Evolutionary conservation across 1,139 yeast species (phyloP), one percentile per base, ranked within the genome.

Genomic region (Sugiyamaella xylanicola): DNA sequence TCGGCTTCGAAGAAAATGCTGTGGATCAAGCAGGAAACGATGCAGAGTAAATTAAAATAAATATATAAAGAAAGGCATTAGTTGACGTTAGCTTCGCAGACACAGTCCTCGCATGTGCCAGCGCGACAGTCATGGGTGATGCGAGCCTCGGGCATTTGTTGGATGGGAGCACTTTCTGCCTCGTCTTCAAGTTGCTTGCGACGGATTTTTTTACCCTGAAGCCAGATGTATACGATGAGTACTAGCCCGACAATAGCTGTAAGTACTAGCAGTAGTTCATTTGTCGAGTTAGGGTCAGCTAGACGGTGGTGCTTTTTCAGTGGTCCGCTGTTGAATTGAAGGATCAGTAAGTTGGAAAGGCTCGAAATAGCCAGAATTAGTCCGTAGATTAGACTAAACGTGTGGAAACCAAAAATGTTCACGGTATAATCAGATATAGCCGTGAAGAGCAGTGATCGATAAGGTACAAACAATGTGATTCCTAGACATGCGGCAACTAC

Each of bases 321-420:
- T n/a, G 22, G 45, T 21, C 29, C 22, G 41, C 27, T 19, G 11
- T 91, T 97, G 70, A 91, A 73, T 2, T 76, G 74, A 32, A 87
- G 84, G 68, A 89, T 96, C 13, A 81, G 68, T 61, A 90, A 76
- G 70, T 90, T 92, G 70, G 86, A 82, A 22, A 86, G 64, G 8
- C 48, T 43, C 11, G 53, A 50, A 15, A 42, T 37, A 13, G 43
- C 47, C 65, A 90, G 88, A 65, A 90, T 80, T 9, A 92, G 75
- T 0, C 98, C 98, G 68, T 92, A 92, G n/a, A 91, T 84, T 1
- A 92, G 85, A 41, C 97, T 97, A 72, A 92, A 92, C 1, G 95
- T 90, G 56, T 84, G 87, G 70, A 87, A 91, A 0, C 98, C 98
- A 74, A 92, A 92, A 19, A 91, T 95, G 67, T 92, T 92, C 44